phyloP scores from a whole-genome alignment of 1,284 basidiomycete genomes.

The Cutaneotrichosporon cyanovorans region DNA sequence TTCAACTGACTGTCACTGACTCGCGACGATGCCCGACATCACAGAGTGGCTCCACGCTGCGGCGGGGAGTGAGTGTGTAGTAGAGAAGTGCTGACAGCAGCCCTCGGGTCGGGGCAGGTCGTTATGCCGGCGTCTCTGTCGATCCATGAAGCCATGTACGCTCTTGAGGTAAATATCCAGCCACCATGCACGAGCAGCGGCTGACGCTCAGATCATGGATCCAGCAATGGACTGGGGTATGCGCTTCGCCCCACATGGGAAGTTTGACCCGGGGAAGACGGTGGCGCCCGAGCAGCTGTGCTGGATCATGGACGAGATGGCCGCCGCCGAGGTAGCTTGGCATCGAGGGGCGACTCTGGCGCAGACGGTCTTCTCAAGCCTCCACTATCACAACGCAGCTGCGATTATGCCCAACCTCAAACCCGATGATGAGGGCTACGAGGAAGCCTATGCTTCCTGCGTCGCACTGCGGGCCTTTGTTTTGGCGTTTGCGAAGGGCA shows the following conservation, averaged over 20 bases:
- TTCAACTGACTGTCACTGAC: neutral
- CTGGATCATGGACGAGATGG: slow-evolving; percentile 74
- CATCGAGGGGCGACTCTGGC: slow-evolving; percentile 73
- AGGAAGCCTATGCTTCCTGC: slow-evolving; percentile 51
- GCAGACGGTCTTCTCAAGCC: slow-evolving; percentile 75
- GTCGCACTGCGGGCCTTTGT: slow-evolving; percentile 64
- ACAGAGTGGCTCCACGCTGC: slow-evolving; percentile 22
- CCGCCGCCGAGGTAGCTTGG: slow-evolving; percentile 83
- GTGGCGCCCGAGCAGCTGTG: slow-evolving; percentile 69
- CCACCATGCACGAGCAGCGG: neutral
- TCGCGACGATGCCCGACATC: slow-evolving; percentile 24
- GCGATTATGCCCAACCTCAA: slow-evolving; percentile 45
- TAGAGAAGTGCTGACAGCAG: slow-evolving; percentile 45
- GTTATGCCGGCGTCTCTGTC: slow-evolving; percentile 64
- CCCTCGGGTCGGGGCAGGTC: slow-evolving; percentile 58
- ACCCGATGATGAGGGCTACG: slow-evolving; percentile 23
- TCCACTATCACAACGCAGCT: slow-evolving; percentile 60
- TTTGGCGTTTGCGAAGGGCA: slow-evolving; percentile 69
- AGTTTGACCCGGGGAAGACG: slow-evolving; percentile 59
- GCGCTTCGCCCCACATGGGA: slow-evolving; percentile 37
- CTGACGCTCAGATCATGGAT: slow-evolving; percentile 59
- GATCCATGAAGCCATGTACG: slow-evolving; percentile 79
- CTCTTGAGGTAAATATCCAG: slow-evolving; percentile 58
- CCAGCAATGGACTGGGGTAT: slow-evolving; percentile 80
- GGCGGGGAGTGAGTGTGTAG: slow-evolving; percentile 12